Evolutionary conservation across 2,329 filamentous ascomycete genomes (phyloP), one percentile per base, ranked within the genome.

Genomic region (Cytospora piceae): DNA sequence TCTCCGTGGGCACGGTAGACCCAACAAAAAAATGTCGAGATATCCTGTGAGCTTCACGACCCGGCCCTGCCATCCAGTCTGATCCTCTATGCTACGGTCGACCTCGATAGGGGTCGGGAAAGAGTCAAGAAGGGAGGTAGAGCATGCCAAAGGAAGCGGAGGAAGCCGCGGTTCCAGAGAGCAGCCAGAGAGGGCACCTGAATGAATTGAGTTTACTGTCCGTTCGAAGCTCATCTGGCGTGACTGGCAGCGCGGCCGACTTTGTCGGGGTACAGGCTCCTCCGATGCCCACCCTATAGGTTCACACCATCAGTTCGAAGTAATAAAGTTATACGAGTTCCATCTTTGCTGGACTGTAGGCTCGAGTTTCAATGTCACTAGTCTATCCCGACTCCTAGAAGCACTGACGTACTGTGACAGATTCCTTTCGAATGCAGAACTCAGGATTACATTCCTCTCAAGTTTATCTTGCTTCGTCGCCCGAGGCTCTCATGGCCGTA

Each of bases 1-100:
- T 65, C 66, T 62, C 60, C 52, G 63, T 66, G 63, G 63, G 52
- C 58, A 60, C 59, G 59, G 66, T 66, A 63, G 63, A 63, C 56
- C 60, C 46, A 42, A 42, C 46, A 22, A 49, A 63, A 65, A 66
- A 66, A 58, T 52, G 58, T 63, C 51, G 63, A 68, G 60, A 66
- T 68, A 63, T 63, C 61, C 52, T 53, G 37, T 68, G 60, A 62
- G 60, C 56, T 60, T 46, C 29, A 61, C 62, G 49, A 34, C 51
- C 56, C 27, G 37, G 46, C 46, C n/a, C n/a, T n/a, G 46, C 46
- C 46, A 22, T 49, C 46, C 46, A 24, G 46, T 49, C n/a, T 49
- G 46, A 49, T 49, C 46, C 46, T 49, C 46, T 39, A 29, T 42
- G 22, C 54, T 46, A 14, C 46, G 46, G 46, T 49, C n/a, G 46